Evolutionary conservation across 495 filamentous ascomycete genomes (phyloP), one percentile per base, ranked within the genome.

Genomic region (Hypomontagnella submonticulosa): DNA sequence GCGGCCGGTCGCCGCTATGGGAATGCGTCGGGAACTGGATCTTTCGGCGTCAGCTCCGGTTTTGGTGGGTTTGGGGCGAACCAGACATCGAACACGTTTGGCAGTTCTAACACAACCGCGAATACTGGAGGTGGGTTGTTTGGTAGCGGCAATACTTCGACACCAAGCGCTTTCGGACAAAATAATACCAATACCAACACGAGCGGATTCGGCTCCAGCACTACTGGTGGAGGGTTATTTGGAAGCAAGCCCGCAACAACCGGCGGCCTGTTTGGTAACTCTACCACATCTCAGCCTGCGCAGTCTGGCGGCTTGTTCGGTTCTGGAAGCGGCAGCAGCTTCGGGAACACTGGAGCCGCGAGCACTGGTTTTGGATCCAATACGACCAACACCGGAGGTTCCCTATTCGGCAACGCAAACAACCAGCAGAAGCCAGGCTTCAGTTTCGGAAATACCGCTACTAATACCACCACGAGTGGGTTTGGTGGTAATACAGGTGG

Each of bases 1-100:
- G 85, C 87, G 53, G 88, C 91, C 80, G 95, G 95, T 19, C 85
- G 95, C 57, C 87, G 88, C 34, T 90, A 81, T 66, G 95, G 92
- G 6, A 94, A 92, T 66, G 82, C 84, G 16, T 91, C 90, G 56
- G 92, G 91, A 48, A 84, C 89, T 40, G 92, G 92, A 32, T 91
- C 89, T 4, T 99, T 99, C 71, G 95, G 95, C 5, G 75, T 80
- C 50, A 78, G 75, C 58, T 87, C 86, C 23, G 81, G 82, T 16
- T 91, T 92, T 74, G 70, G 73, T 51, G 80, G 80, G 5, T 86
- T 85, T 60, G 82, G 81, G 18, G 50, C 71, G 8, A 77, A 59
- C 43, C 72, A 68, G 23, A 61, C 75, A 9, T 66, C 76, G 13
- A 70, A 50, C 44, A 57, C 71, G 11, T 83, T 84, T 40, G 85